Evolutionary conservation across 495 filamentous ascomycete genomes (phyloP).

Genomic region (Lasiosphaeriaceae sp.): DNA sequence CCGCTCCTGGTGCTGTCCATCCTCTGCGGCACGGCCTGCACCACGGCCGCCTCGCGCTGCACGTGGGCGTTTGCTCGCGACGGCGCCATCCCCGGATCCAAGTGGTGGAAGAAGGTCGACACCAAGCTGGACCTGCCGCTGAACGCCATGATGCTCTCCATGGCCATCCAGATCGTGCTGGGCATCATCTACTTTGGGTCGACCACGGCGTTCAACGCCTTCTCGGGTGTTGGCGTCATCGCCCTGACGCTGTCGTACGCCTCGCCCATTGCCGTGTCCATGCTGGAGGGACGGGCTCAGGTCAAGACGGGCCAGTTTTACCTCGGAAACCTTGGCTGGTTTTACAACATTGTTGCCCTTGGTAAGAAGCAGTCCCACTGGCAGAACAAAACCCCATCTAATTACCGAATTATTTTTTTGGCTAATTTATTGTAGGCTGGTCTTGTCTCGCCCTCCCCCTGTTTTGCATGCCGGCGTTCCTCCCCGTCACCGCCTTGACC

Average conservation of each 20-base stretch:
- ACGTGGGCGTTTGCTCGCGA: conserved; percentile 62
- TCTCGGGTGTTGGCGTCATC: conserved; percentile 61
- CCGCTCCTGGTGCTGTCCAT: conserved; percentile 48
- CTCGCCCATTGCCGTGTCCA: conserved; percentile 53
- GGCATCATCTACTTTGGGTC: conserved; percentile 54
- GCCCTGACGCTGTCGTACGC: conserved; percentile 56
- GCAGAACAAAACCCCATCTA: too few species aligned
- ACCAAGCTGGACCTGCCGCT: conserved; percentile 44
- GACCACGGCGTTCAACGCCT: conserved; percentile 52
- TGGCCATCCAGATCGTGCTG: conserved; percentile 41
- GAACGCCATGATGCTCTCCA: conserved; percentile 50
- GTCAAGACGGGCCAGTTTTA: conserved; percentile 54
- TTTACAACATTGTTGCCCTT: conserved; percentile 53
- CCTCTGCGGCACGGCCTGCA: conserved; percentile 61
- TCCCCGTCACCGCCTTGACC: conserved; percentile 56
- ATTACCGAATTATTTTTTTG: not conserved
- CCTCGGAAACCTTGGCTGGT: conserved; percentile 50
- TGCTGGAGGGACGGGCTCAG: conserved; percentile 47
- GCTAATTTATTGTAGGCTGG: conserved; percentile 44
- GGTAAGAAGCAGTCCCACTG: conserved; percentile 40
- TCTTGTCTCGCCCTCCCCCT: conserved; percentile 58
- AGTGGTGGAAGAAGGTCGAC: conserved; percentile 47
- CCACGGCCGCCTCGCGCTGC: conserved; percentile 54
- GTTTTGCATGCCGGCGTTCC: conserved; percentile 60
- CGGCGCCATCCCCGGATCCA: conserved; percentile 52